Percentiles rank a stretch among this genome's conserved stretches.
phyloP scores from a whole-genome alignment of 805 yeast species.

The Spathaspora passalidarum region DNA sequence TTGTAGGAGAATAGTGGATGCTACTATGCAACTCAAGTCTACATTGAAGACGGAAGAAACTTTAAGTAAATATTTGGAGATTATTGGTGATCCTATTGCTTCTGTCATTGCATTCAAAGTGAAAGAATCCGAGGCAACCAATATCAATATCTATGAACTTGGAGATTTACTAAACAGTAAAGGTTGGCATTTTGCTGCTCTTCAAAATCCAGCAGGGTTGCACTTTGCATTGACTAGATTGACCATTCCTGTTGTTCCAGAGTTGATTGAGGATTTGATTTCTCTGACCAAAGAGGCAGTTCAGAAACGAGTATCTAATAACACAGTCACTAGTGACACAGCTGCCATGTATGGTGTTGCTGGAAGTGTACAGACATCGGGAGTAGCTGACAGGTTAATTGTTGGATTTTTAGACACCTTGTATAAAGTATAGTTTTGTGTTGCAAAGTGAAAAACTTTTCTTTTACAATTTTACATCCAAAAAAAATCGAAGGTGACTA shows the following conservation, averaged over 20 bases:
- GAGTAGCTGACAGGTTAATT: constrained; percentile 77
- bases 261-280: constrained; percentile 52
- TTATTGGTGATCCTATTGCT: constrained; percentile 82
- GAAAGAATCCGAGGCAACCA: constrained; percentile 15
- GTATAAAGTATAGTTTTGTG: constrained; percentile 46
- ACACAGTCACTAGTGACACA: constrained; percentile 44
- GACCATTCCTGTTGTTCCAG: constrained; percentile 59
- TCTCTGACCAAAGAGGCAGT: constrained; percentile 36
- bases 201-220: constrained; percentile 88
- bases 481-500: constrained; percentile 1
- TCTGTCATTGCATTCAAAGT: constrained; percentile 82
- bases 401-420: constrained; percentile 79
- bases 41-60: constrained; percentile 45
- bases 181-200: constrained; percentile 88
- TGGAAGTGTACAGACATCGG: constrained; percentile 79
- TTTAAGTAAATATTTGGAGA: constrained; percentile 49
- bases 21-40: constrained; percentile 57
- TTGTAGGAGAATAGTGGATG: constrained; percentile 62
- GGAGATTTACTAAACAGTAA: constrained; percentile 64
- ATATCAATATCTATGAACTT: constrained; percentile 69
- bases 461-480: background rate
- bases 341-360: constrained; percentile 96
- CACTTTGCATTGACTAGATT: constrained; percentile 86
- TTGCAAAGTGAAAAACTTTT: background rate
- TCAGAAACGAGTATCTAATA: constrained; percentile 24